These are phyloP conservation scores for Talaromyces adpressus DNA, from an alignment of 495 filamentous ascomycete genomes.

Conservation along the genomic window DNA sequence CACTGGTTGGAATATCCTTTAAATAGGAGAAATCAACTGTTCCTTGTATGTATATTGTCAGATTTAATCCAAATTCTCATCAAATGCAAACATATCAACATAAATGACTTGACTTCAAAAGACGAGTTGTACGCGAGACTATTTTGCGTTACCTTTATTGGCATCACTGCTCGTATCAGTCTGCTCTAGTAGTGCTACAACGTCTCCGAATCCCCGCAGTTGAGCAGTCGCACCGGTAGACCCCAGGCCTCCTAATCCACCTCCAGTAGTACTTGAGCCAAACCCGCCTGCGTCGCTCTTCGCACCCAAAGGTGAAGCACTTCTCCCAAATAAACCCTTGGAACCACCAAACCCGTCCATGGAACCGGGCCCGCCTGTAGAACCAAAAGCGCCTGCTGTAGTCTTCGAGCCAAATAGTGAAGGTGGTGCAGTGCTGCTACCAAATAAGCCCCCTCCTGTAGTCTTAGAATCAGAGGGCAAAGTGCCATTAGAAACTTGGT, in stretches of 20 bases:
- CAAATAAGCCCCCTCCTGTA: too few species aligned
- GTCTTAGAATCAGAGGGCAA: neutral
- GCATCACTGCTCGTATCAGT: neutral
- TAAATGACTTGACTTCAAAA: neutral
- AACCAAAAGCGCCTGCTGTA: neutral
- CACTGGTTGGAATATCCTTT: constrained; percentile 3
- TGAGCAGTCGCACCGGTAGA: neutral
- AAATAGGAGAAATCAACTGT: constrained; percentile 2
- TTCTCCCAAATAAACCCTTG: too few species aligned
- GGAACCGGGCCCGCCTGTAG: too few species aligned
- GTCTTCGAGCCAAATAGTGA: neutral
- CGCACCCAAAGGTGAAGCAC: too few species aligned
- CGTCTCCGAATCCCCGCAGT: neutral
- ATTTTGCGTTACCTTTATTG: neutral
- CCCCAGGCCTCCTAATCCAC: neutral
- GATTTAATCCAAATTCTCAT: neutral
- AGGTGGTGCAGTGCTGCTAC: too few species aligned
- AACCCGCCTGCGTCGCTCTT: too few species aligned
- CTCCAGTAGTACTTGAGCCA: neutral
- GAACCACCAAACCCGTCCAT: too few species aligned
- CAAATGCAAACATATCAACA: neutral
- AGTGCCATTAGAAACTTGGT: too few species aligned
- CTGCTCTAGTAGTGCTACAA: neutral
- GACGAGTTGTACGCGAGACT: neutral
- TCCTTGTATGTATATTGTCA: neutral